These are phyloP conservation scores for Thermomucor indicae-seudaticae DNA, from an alignment of 371 early-diverging fungal genomes.

Conservation along the genomic window DNA sequence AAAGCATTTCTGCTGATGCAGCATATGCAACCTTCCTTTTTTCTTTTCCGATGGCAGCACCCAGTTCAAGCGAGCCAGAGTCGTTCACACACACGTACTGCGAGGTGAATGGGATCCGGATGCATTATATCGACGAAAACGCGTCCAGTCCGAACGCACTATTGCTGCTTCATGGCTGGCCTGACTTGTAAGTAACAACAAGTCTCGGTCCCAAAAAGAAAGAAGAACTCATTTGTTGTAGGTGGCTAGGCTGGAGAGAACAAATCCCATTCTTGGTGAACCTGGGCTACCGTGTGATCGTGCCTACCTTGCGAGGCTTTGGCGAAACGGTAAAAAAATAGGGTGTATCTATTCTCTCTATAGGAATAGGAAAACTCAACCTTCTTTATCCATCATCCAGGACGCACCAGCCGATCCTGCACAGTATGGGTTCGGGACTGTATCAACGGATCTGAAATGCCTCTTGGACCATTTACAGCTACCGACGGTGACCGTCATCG, in stretches of 20 bases:
- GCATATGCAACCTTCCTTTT: conserved; percentile 2
- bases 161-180: conserved; percentile 72
- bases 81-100: conserved; percentile 38
- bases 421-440: conserved; percentile 50
- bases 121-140: conserved; percentile 73
- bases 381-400: conserved; percentile 18
- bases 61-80: conserved; percentile 33
- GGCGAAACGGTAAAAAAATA: conserved; percentile 55
- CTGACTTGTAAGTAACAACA: conserved; percentile 42
- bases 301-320: conserved; percentile 64
- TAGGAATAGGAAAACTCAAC: neutral
- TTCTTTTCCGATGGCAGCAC: conserved; percentile 2
- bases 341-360: neutral
- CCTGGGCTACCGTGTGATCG: conserved; percentile 72
- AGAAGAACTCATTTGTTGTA: neutral
- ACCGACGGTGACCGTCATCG: conserved; percentile 59
- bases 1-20: too few species aligned
- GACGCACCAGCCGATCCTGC: conserved; percentile 45
- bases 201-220: neutral
- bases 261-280: conserved; percentile 62
- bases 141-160: conserved; percentile 35
- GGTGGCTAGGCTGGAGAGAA: conserved; percentile 61
- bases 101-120: conserved; percentile 38
- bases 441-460: conserved; percentile 51
- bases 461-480: conserved; percentile 60